Evolutionary conservation across 148 eudicot species (phyloP).

Genomic region (Suaeda aralocaspica): DNA sequence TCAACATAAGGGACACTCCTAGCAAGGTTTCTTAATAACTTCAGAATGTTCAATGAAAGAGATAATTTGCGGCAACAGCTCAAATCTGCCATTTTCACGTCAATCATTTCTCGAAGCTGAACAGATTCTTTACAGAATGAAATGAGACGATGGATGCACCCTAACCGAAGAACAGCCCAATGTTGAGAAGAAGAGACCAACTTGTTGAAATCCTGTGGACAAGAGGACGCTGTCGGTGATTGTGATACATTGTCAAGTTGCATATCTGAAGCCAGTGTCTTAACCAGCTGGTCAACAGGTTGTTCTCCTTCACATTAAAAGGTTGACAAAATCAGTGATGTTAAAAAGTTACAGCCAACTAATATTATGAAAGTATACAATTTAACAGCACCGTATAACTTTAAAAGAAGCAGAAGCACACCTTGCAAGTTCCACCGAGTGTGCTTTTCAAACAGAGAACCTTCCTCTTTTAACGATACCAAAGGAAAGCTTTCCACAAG

Average conservation of each 20-base stretch:
- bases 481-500: constrained; percentile 44
- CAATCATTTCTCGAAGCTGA: constrained; percentile 46
- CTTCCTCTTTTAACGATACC: constrained; percentile 27
- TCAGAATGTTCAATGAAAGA: constrained; percentile 53
- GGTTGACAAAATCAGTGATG: constrained; percentile 16
- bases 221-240: constrained; percentile 31
- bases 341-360: neutral
- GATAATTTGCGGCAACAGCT: constrained; percentile 53
- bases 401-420: constrained; percentile 32
- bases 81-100: constrained; percentile 41
- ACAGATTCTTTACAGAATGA: constrained; percentile 47
- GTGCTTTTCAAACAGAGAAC: constrained; percentile 39
- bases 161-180: constrained; percentile 71
- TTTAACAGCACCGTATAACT: neutral
- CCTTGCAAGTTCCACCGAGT: constrained; percentile 64
- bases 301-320: constrained; percentile 52
- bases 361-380: no score
- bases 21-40: constrained; percentile 59
- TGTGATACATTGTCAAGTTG: constrained; percentile 37
- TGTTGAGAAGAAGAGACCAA: constrained; percentile 62
- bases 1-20: constrained; percentile 50
- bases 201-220: constrained; percentile 41
- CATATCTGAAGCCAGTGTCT: constrained; percentile 59
- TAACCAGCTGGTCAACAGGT: constrained; percentile 61
- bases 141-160: constrained; percentile 65